Conservation (phyloP, 176 grass and related monocot genomes). For the Thalia dealbata region DNA sequence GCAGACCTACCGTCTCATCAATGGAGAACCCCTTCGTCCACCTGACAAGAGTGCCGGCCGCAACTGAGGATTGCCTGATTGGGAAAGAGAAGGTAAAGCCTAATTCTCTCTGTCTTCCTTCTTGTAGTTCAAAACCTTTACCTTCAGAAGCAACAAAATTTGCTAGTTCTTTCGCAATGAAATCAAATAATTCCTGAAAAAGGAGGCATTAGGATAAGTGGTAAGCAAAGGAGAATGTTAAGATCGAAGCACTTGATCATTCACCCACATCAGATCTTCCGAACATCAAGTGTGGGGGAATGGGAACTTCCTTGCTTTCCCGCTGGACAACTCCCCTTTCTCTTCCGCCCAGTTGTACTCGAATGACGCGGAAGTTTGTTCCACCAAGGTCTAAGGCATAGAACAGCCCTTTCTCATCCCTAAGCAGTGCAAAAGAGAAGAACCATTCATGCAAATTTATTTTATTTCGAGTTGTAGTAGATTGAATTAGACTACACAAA, state of each 20-base stretch:
- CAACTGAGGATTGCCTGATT: conserved; percentile 58
- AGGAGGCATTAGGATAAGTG: no score
- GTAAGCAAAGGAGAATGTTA: conserved; percentile 9
- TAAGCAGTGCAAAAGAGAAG: neutral
- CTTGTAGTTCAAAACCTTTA: conserved; percentile 17
- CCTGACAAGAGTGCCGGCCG: conserved; percentile 68
- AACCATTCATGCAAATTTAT: neutral
- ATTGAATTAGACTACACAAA: no score
- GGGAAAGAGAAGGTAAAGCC: conserved; percentile 97
- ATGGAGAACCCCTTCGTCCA: conserved; percentile 90
- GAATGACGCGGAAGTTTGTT: conserved; percentile 71
- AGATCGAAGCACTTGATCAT: neutral
- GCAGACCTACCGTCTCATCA: conserved; percentile 52
- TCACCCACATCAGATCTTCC: conserved; percentile 53
- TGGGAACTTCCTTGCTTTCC: conserved; percentile 41
- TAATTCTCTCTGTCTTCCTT: conserved; percentile 41
- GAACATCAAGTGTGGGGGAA: conserved; percentile 53
- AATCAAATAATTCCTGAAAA: conserved; percentile 67
- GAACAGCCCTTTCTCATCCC: conserved; percentile 58
- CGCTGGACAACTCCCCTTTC: conserved; percentile 29
- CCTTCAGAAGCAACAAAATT: conserved; percentile 59
- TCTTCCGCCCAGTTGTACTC: conserved; percentile 47
- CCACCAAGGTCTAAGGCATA: conserved; percentile 86
- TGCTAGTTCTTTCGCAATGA: conserved; percentile 57
- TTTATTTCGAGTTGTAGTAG: no score